Evolutionary conservation across 169 alveolate genomes (phyloP).

Genomic region (Plasmodium inui): DNA sequence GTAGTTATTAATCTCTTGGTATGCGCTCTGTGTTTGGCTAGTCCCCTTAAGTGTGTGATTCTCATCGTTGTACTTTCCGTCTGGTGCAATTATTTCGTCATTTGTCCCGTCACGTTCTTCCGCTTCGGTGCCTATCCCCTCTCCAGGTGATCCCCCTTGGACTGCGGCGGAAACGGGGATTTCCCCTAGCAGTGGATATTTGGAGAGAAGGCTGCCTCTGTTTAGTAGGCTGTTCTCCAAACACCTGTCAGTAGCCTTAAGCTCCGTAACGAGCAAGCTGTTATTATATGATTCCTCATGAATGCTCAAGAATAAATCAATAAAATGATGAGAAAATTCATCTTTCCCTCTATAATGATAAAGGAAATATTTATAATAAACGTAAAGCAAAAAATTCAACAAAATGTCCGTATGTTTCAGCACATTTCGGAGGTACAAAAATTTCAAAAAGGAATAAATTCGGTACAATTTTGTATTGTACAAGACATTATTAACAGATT

Average conservation of each 20-base stretch:
- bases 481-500: slow-evolving; percentile 9
- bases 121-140: background rate
- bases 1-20: slow-evolving; percentile 16
- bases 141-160: background rate
- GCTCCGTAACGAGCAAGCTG: slow-evolving; percentile 13
- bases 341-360: slow-evolving; percentile 40
- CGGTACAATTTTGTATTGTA: slow-evolving; percentile 36
- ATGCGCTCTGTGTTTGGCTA: background rate
- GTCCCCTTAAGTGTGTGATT: background rate
- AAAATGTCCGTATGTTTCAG: slow-evolving; percentile 39
- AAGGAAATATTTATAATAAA: slow-evolving; percentile 69
- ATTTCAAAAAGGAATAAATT: slow-evolving; percentile 49
- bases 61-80: background rate
- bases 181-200: background rate
- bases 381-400: slow-evolving; percentile 49
- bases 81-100: background rate
- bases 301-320: slow-evolving; percentile 48
- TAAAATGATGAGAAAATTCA: slow-evolving; percentile 30
- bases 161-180: background rate
- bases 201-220: background rate
- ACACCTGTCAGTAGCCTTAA: slow-evolving; percentile 8
- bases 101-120: background rate
- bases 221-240: background rate
- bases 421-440: slow-evolving; percentile 26
- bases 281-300: slow-evolving; percentile 59